phyloP scores from a whole-genome alignment of 1,284 basidiomycete species.

The Sporisorium iseilematis-ciliati region DNA sequence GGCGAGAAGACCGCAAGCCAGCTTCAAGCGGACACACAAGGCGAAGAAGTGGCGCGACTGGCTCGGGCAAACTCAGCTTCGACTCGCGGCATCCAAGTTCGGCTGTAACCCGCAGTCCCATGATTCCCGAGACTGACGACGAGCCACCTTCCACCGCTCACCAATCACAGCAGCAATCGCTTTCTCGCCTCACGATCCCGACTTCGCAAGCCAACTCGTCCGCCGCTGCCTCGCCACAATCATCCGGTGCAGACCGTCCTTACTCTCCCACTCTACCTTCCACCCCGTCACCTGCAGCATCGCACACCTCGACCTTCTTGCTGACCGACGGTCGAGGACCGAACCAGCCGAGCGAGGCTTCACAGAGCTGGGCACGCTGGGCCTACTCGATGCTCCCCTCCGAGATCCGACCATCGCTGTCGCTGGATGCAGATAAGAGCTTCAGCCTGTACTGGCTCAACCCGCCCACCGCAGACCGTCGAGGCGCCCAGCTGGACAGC shows the following conservation, averaged over 20 bases:
- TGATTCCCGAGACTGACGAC: constrained; percentile 30
- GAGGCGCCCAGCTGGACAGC: not conserved
- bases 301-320: constrained; percentile 17
- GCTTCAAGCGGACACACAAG: constrained; percentile 26
- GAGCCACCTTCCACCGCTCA: constrained; percentile 1
- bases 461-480: constrained; percentile 6
- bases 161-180: not conserved
- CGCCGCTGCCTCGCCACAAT: constrained; percentile 10
- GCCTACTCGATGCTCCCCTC: constrained; percentile 53
- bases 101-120: constrained; percentile 16
- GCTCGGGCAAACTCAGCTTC: constrained; percentile 25
- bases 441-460: constrained; percentile 61
- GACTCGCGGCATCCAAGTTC: constrained; percentile 18
- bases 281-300: not conserved
- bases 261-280: constrained; percentile 49
- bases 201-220: constrained; percentile 3
- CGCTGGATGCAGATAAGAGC: constrained; percentile 54
- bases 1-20: constrained; percentile 25
- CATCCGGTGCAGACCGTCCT: constrained; percentile 41
- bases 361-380: constrained; percentile 57
- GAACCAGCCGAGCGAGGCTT: not conserved
- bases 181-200: constrained; percentile 23
- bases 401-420: constrained; percentile 45
- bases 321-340: constrained; percentile 17
- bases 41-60: constrained; percentile 36